Percentiles rank a stretch among this genome's conserved stretches.
phyloP scores from a whole-genome alignment of 75 land plant species.

The Pinus taeda region DNA sequence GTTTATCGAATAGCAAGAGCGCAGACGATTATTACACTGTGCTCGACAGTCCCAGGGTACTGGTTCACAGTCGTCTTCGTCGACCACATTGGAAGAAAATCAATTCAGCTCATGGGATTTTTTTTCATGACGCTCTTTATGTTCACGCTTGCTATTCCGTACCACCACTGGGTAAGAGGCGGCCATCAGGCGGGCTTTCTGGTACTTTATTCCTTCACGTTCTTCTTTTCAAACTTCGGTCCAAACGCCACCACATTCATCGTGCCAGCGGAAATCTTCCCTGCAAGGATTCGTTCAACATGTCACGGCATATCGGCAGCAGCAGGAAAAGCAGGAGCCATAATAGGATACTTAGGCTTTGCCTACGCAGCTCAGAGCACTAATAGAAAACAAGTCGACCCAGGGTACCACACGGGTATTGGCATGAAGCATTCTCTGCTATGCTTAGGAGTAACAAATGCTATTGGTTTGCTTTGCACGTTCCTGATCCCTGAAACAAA shows the following conservation, averaged over 20 bases:
- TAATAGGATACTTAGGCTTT: constrained; percentile 30
- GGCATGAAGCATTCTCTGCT: neutral
- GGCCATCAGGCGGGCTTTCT: neutral
- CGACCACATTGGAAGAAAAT: neutral
- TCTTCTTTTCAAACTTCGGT: neutral
- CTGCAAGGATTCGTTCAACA: too few relatives aligned
- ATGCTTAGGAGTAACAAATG: too few relatives aligned
- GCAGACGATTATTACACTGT: constrained; percentile 22
- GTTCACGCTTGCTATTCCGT: constrained; percentile 15
- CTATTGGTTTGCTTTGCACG: too few relatives aligned
- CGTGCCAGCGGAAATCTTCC: constrained; percentile 23
- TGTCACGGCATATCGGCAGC: too few relatives aligned
- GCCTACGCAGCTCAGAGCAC: constrained; percentile 24
- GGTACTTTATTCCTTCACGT: neutral
- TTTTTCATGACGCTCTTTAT: constrained; percentile 28
- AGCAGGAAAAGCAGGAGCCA: constrained; percentile 27
- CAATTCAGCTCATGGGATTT: constrained; percentile 5
- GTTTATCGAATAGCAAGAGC: constrained; percentile 14
- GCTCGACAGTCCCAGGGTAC: constrained; percentile 21
- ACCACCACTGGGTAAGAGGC: neutral
- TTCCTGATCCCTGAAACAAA: too few relatives aligned
- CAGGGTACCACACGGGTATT: neutral
- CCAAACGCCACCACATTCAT: constrained; percentile 36
- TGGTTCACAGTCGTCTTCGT: constrained; percentile 2
- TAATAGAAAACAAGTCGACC: neutral